Base-by-base conservation (phyloP, 306 rosid species). In the Vachellia collinsii region DNA sequence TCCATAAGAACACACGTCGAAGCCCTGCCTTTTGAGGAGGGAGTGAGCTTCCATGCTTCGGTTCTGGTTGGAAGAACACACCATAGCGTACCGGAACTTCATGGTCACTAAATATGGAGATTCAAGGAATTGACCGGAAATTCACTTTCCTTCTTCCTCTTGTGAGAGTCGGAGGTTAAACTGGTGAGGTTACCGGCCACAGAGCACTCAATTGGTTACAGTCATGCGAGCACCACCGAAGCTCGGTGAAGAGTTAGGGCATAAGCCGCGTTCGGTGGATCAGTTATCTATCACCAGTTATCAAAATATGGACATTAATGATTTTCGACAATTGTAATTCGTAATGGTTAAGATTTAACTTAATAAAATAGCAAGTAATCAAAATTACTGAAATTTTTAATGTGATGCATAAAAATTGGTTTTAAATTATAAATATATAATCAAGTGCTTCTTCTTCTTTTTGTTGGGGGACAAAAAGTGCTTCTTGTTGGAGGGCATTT, bases 1-100 rank as follows among this genome's bases (percentile, higher is more conserved):
- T 20, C 99, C 99, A 77, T 95, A 95, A 2, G 98, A 93, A 11
- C 84, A 83, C 23, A 95, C 99, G 8, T 95, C 97, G 82, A 90
- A 95, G 63, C 98, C 98, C 22, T 95, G 91, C 22, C 87, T 83
- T 85, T 93, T 91, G 76, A 95, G 88, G 47, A 95, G 77, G 56
- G 87, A 89, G 89, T 93, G 97, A 44, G 99, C 98, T 84, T 93
- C 98, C 98, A 95, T 93, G 92, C 99, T 95, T 79, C 98, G 88
- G 83, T 95, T 93, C 86, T 93, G 98, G 82, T 95, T 93, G 25
- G 97, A 95, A 14, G 98, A 95, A 83, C 99, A 93, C 44, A 95
- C 99, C 98, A 91, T 88, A 7, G 98, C 98, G 72, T 91, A 89
- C 43, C 97, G 90, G 74, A 72, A 85, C 79, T 86, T 90, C 96